A percentile compares a stretch with the other conserved stretches of the same genome.
Evolutionary conservation across 2,329 filamentous ascomycete species (phyloP).

Genomic region (Onygenales sp.): DNA sequence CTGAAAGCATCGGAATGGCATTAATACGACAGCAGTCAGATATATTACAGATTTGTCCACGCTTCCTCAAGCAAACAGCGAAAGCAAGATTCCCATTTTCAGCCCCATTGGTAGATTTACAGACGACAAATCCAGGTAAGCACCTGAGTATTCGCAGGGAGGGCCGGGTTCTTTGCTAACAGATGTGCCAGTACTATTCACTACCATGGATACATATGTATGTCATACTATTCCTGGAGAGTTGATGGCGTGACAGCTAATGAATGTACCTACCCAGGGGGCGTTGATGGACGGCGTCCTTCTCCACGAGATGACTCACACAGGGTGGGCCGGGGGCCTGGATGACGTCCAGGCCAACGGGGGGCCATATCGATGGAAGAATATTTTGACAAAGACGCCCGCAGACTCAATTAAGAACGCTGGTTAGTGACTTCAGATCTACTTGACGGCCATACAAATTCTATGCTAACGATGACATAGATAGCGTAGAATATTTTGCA

Average conservation of each 20-base stretch:
- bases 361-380: not conserved
- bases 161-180: not conserved
- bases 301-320: not conserved
- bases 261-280: not conserved
- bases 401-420: not conserved
- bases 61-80: not conserved
- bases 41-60: not conserved
- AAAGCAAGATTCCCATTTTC: not conserved
- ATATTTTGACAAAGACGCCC: not conserved
- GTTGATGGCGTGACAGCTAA: not conserved
- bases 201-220: not conserved
- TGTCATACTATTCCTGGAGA: not conserved
- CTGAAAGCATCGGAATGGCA: not conserved
- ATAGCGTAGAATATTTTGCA: not conserved
- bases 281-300: not conserved
- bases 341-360: not conserved
- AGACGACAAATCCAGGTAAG: not conserved
- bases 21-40: not conserved
- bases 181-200: not conserved
- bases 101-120: not conserved
- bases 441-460: not conserved
- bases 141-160: not conserved
- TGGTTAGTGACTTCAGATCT: not conserved
- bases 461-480: not conserved
- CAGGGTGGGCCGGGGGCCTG: not conserved